Evolutionary conservation across 78 protist genomes (phyloP), one percentile per base, ranked within the genome.

Genomic region (Dictyostelium brefeldianum): DNA sequence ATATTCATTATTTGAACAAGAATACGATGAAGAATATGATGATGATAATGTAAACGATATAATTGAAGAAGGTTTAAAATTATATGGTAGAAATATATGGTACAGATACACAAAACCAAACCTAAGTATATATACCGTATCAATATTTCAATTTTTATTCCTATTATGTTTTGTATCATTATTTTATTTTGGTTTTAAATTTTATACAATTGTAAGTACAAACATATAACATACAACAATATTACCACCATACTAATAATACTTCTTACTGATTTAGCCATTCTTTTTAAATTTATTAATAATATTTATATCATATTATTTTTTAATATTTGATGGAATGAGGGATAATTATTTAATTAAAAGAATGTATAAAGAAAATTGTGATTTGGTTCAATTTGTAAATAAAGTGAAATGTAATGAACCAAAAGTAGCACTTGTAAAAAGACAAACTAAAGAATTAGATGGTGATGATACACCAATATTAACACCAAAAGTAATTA

Each of bases 261-360:
- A 18, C n/a, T 57, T 7, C n/a, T 65, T 14, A 22, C 25, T 62
- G 9, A 8, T 62, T 62, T 25, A 65, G 73, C 73, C 73, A 65
- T 65, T 65, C 27, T 65, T 65, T 65, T 14, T 22, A 65, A 29
- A 29, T 14, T 65, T 65, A 65, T 25, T 65, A 14, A 29, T 65
- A 25, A 25, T 65, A 29, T 29, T 65, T 14, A 29, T 22, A 12
- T 65, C 73, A 65, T 65, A 65, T 65, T 65, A 65, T 29, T 25
- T 25, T 65, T 65, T 65, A 65, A 29, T 65, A 65, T 65, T 65
- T 65, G 36, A 27, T 29, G 73, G 73, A 11, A 65, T 65, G 22
- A 65, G 73, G 27, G 73, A 65, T 65, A 65, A 29, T 15, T 65
- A 65, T 65, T 65, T 65, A 65, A 29, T 65, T 25, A 65, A 65